Evolutionary conservation across 1,139 yeast species (phyloP), one percentile per base, ranked within the genome.

Genomic region (Kodamaea sp.): DNA sequence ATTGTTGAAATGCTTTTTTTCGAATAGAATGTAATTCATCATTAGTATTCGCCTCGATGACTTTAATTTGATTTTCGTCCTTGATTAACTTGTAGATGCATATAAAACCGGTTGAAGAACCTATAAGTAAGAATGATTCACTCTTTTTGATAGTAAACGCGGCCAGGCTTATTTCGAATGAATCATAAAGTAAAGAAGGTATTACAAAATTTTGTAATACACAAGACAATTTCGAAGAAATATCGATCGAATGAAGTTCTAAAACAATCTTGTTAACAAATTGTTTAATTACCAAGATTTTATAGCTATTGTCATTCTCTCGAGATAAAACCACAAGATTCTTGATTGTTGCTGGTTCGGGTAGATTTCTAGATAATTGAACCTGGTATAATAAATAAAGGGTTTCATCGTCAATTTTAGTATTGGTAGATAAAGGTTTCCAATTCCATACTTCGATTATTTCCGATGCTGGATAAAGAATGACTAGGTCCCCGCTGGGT

Each of bases 361-460:
- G 22, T 15, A 15, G 3, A 15, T 15, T 15, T 15, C 10, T 4
- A 3, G 15, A 23, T 12, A 44, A 20, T 6, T 12, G 9, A 6
- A 29, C 30, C 30, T 47, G 50, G 34, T 37, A 39, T 24, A 41
- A 27, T 41, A 74, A 57, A 44, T 62, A 62, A 33, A 75, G 44
- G 1, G 72, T 60, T 33, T 64, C 70, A 22, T 61, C 62, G 29
- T 60, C 60, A 10, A 36, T 15, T 20, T 41, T 47, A 6, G 43
- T 45, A 7, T 35, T 29, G 6, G 48, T 38, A 6, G 55, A 44
- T 3, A 57, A 57, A 5, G 67, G 70, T 2, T 50, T 33, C 80
- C 81, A 75, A 45, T 70, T 75, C 81, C 82, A 78, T 3, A 76
- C 56, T 45, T 77, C 79, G 10, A 76, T 43, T 1, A 57, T 36